Base-by-base conservation (phyloP, 2,329 filamentous ascomycete species). In the Cordyceps militaris region DNA sequence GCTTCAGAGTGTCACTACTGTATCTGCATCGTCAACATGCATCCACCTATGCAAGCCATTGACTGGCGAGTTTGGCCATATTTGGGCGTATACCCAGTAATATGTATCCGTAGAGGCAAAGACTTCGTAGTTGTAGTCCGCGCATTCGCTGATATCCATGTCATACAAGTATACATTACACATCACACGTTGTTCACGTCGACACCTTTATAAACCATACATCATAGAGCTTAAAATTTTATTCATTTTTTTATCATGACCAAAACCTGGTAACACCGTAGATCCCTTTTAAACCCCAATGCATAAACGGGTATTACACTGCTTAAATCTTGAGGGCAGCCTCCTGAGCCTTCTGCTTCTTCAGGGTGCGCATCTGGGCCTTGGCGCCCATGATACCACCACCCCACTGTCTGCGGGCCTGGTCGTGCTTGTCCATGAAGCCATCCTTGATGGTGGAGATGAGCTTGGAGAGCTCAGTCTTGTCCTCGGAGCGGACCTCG, bases 321-420 rank as follows among this genome's bases (percentile, higher is more conserved):
- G 65, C 65, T 76, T 95, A 99, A 81, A 99, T 95, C 89, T 97
- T 97, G 85, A 97, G 91, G 75, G 94, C 92, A 73, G 78, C 79
- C 80, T 97, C 94, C 64, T 94, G 73, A 73, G 92, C 91, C 88
- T 97, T 97, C 79, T 88, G 84, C 83, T 90, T 91, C 89, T 96
- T 97, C 77, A 79, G 77, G 63, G 79, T 82, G 72, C 79, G 79
- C 78, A 82, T 84, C 78, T 84, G 85, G 73, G 94, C 92, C 90
- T 99, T 99, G 75, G 87, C 83, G 72, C 94, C 82, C 92, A 99
- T 97, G 82, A 99, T 97, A 79, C 95, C 95, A 85, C 94, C 94
- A 81, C 95, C 94, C 94, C 95, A 99, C 80, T 93, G 89, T 76
- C 88, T 87, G 78, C 91, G 88, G 71, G 84, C 78, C 74, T 91